Evolutionary conservation across 148 eudicot genomes (phyloP), one percentile per base, ranked within the genome.

Genomic region (Rhododendron ovatum): DNA sequence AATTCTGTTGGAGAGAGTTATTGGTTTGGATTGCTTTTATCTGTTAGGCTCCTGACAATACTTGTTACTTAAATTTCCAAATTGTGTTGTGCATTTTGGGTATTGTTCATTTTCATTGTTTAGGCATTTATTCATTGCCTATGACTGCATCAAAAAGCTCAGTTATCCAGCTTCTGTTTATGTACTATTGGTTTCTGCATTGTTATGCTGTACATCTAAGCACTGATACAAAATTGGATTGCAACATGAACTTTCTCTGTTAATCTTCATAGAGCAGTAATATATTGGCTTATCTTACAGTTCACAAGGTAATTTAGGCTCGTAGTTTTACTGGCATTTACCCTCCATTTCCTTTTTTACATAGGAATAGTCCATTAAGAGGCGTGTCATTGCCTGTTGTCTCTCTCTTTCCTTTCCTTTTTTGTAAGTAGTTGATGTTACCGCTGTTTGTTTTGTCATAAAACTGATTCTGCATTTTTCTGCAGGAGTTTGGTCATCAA

Each of bases 401-500:
- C 59, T 28, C 45, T 7, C 9, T 0, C 11, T 18, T 63, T 47
- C 8, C 47, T 78, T 22, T 24, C 5, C 5, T 80, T 24, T 30
- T 22, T 24, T 59, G 1, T 69, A 43, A 15, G 3, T 33, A 75
- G 9, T 74, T 17, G 33, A 47, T 9, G 6, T 47, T 3, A 41
- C 2, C 18, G 24, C 61, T 13, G 2, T 79, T 69, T 79, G 5
- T 22, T 65, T 77, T 48, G 48, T 22, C 11, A 4, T 18, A 39
- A 53, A 57, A 61, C n/a, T 84, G 35, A 9, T 69, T 65, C 45
- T 89, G 24, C 75, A n/a, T 82, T 37, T 80, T 55, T 69, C 69
- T 89, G 91, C 93, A 97, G 99, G 98, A 94, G 82, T 93, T 90
- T 87, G 99, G 99, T 77, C 99, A 97, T 92, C 93, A 85, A 86